phyloP scores from a whole-genome alignment of 129 eudicot species.

The Flaveria bidentis region DNA sequence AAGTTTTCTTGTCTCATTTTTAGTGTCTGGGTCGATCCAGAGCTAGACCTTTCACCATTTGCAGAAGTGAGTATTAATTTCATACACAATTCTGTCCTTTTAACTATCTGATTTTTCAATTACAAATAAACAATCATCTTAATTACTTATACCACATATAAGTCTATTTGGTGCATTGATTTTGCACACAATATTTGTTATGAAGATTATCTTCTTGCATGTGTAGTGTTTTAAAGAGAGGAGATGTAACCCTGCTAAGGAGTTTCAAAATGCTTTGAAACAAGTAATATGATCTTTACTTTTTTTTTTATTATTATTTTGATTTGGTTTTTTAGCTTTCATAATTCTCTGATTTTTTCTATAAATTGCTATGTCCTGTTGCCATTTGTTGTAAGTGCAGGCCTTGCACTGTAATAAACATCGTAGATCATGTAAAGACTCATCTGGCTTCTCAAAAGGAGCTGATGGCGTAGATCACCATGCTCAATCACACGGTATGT shows the following conservation, averaged over 20 bases:
- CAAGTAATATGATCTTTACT: slow-evolving; percentile 23
- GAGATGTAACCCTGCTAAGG: slow-evolving; percentile 34
- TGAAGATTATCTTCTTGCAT: slow-evolving; percentile 15
- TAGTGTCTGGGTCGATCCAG: slow-evolving; percentile 45
- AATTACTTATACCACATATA: not conserved
- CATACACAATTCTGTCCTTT: not conserved
- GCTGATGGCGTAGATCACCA: slow-evolving; percentile 22
- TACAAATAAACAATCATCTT: not conserved
- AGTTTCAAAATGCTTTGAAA: slow-evolving; percentile 48
- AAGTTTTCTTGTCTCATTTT: not conserved
- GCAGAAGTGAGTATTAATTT: slow-evolving; percentile 36
- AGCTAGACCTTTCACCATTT: slow-evolving; percentile 40
- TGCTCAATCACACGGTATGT: slow-evolving; percentile 43
- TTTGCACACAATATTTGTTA: not conserved
- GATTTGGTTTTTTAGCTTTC: not conserved
- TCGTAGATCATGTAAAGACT: slow-evolving; percentile 24
- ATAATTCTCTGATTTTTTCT: not conserved
- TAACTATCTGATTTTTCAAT: not conserved
- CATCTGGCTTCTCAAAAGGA: slow-evolving; percentile 22
- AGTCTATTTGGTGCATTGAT: not conserved
- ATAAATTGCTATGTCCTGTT: not conserved
- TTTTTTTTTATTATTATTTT: not conserved
- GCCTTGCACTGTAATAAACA: slow-evolving; percentile 34
- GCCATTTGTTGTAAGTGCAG: slow-evolving; percentile 30
- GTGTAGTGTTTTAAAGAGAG: slow-evolving; percentile 43